phyloP scores from a whole-genome alignment of 495 filamentous ascomycete genomes.

The Podospora pseudoanserina region DNA sequence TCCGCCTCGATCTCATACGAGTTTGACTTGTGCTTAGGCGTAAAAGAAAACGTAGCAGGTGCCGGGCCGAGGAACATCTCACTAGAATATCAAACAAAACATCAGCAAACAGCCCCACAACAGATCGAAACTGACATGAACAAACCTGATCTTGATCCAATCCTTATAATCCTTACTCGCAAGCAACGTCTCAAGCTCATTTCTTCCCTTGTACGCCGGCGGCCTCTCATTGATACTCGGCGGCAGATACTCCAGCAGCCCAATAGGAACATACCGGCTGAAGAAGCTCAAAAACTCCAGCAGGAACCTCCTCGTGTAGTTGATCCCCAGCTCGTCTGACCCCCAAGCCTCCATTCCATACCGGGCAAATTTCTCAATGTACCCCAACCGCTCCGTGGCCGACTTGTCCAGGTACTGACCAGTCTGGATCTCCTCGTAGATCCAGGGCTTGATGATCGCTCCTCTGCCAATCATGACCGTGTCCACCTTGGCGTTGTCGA shows the following conservation, averaged over 20 bases:
- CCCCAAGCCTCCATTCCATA: slow-evolving; percentile 95
- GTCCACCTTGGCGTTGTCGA: slow-evolving; percentile 74
- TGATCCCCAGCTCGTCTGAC: slow-evolving; percentile 86
- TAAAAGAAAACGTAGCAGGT: slow-evolving; percentile 85
- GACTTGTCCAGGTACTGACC: slow-evolving; percentile 95
- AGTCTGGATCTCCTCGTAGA: slow-evolving; percentile 91
- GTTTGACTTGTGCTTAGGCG: slow-evolving; percentile 98
- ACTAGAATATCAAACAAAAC: slow-evolving; percentile 39
- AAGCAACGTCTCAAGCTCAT: slow-evolving; percentile 88
- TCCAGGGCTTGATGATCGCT: slow-evolving; percentile 92
- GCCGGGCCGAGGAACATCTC: slow-evolving; percentile 97
- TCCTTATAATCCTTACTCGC: slow-evolving; percentile 87
- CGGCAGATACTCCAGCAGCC: slow-evolving; percentile 81
- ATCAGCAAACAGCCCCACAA: slow-evolving; percentile 7
- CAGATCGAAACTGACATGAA: neutral
- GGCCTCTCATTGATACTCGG: slow-evolving; percentile 83
- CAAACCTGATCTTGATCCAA: slow-evolving; percentile 92
- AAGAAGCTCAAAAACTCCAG: slow-evolving; percentile 94
- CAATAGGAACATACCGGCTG: slow-evolving; percentile 84
- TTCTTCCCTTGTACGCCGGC: slow-evolving; percentile 73
- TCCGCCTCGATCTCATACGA: slow-evolving; percentile 63
- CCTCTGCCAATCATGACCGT: slow-evolving; percentile 88
- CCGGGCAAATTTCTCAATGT: slow-evolving; percentile 80
- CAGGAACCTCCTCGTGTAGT: slow-evolving; percentile 82
- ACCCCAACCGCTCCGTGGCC: slow-evolving; percentile 75